A percentile compares a stretch with the other conserved stretches of the same genome.
These are phyloP conservation scores for Fraxinus latifolia DNA, from an alignment of 305 asterid genomes.

Conservation along the genomic window DNA sequence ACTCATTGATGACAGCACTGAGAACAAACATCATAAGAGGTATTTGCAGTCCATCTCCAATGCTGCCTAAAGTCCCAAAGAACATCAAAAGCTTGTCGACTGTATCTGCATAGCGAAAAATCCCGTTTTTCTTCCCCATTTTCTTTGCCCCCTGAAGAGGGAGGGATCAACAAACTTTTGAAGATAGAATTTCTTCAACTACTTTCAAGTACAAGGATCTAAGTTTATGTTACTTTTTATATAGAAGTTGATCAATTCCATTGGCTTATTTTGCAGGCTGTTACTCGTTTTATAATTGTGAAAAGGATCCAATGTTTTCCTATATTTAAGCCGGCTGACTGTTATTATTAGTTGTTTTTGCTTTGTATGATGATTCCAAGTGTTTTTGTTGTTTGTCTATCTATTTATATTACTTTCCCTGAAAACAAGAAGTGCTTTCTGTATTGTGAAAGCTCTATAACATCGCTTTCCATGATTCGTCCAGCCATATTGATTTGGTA, in stretches of 20 bases:
- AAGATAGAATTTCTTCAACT: conserved; percentile 13
- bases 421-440: not conserved
- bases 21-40: conserved; percentile 79
- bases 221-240: conserved; percentile 17
- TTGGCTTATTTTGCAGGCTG: conserved; percentile 36
- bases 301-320: conserved; percentile 16
- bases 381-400: conserved; percentile 17
- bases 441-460: not conserved
- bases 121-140: conserved; percentile 59
- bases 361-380: conserved; percentile 22
- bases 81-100: conserved; percentile 64
- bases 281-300: conserved; percentile 7
- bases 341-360: conserved; percentile 17
- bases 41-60: conserved; percentile 85
- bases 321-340: conserved; percentile 39
- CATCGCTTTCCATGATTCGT: not conserved
- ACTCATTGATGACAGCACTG: conserved; percentile 65
- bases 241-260: not conserved
- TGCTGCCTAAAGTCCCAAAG: conserved; percentile 69
- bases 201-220: not conserved
- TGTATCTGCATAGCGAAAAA: conserved; percentile 70
- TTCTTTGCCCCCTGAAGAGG: conserved; percentile 20
- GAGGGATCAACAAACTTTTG: conserved; percentile 10
- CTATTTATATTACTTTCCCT: not conserved
- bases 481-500: not conserved